A percentile compares a stretch with the other conserved stretches of the same genome.
These are phyloP conservation scores for Primulina eburnea DNA, from an alignment of 257 asterid genomes.

Conservation along the genomic window DNA sequence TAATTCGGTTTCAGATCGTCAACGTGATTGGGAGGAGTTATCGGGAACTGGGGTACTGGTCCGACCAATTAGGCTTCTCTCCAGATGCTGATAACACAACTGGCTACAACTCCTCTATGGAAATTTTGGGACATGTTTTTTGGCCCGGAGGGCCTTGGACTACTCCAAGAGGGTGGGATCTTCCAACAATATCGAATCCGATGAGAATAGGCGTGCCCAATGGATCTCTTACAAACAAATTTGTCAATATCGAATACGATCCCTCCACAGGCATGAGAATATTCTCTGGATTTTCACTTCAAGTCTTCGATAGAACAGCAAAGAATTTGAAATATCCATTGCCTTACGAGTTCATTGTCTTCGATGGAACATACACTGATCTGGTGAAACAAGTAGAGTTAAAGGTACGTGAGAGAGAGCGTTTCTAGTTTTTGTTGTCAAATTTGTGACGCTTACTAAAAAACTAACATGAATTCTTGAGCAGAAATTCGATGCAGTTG, in stretches of 20 bases:
- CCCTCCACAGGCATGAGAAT: background rate
- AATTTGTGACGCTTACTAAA: no score
- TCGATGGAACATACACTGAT: no score
- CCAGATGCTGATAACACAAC: background rate
- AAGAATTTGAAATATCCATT: no score
- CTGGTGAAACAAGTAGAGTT: no score
- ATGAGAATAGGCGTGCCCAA: conserved; percentile 40
- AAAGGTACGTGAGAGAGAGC: no score
- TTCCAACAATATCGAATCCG: conserved; percentile 24
- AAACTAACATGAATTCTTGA: no score
- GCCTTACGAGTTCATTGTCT: no score
- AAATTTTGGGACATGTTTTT: conserved; percentile 11
- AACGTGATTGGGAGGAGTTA: conserved; percentile 36
- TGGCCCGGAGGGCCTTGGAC: no score
- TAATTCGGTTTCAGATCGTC: conserved; percentile 26
- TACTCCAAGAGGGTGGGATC: conserved; percentile 31
- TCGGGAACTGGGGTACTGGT: conserved; percentile 36
- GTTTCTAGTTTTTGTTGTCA: no score
- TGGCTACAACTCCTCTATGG: conserved; percentile 24
- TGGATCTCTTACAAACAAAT: conserved; percentile 20
- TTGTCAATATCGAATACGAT: conserved; percentile 31
- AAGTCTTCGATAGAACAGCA: no score
- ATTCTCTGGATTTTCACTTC: no score
- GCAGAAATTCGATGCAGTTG: no score
- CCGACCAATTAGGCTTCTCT: conserved; percentile 30